phyloP scores from a whole-genome alignment of 768 basidiomycete species.

The Tricholoma hemisulphureum region DNA sequence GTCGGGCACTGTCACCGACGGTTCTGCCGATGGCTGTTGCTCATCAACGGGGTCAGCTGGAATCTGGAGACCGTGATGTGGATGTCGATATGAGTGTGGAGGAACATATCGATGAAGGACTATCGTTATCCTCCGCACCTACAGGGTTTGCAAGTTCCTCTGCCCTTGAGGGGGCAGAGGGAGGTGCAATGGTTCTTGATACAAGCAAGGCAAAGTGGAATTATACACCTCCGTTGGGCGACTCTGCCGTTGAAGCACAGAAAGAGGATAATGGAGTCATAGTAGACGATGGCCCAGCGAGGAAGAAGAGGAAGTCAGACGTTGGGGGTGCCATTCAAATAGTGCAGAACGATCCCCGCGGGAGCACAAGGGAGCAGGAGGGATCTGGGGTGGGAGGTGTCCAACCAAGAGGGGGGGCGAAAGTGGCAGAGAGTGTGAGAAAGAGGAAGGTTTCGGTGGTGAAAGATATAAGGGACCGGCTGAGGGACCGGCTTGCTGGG shows the following conservation, averaged over 20 bases:
- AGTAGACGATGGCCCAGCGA: constrained; percentile 20
- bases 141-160: neutral
- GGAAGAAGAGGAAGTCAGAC: constrained; percentile 35
- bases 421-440: neutral
- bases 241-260: neutral
- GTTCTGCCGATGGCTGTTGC: neutral
- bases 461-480: constrained; percentile 20
- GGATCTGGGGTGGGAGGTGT: neutral
- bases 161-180: neutral
- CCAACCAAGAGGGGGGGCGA: neutral
- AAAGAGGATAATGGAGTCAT: constrained; percentile 7
- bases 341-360: neutral
- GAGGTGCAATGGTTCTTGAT: constrained; percentile 39
- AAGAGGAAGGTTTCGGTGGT: constrained; percentile 14
- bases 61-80: neutral
- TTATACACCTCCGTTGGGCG: neutral
- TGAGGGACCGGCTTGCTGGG: constrained; percentile 48
- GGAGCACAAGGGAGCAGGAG: neutral
- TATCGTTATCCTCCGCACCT: neutral
- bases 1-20: neutral
- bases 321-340: neutral
- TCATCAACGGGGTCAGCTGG: neutral
- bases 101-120: neutral
- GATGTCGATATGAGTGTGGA: neutral
- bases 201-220: constrained; percentile 52